Evolutionary conservation across 2,329 filamentous ascomycete genomes (phyloP), one percentile per base, ranked within the genome.

Genomic region (Stylonectria norvegica): DNA sequence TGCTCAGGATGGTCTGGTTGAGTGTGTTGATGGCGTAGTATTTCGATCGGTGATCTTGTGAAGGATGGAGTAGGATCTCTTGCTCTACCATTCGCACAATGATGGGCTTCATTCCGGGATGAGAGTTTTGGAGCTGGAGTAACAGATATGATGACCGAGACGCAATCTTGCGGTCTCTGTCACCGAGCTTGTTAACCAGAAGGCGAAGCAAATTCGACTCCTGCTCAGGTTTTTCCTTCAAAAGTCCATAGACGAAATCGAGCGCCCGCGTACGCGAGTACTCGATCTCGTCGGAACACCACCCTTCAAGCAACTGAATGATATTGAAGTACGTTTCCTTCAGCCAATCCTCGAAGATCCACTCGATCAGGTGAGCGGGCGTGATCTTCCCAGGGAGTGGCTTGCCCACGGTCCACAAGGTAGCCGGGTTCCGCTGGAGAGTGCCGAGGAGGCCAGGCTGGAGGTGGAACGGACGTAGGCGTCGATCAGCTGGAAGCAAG

Each of bases 1-100:
- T 78, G 63, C 87, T 95, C 35, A 98, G 68, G 35, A 97, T 90
- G 0, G 91, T 97, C 67, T 98, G 94, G 62, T 98, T 98, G 35
- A 98, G 74, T 0, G 93, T 97, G 62, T 96, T 96, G 62, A 95
- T 83, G 22, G 89, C 90, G 64, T 95, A 96, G 67, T 98, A 98
- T 61, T 88, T 94, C 28, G 91, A 88, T 54, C 94, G 86, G 23
- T 85, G 74, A 57, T 81, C 91, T 64, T 97, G 93, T 9, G 88
- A 86, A 0, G 90, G 87, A 37, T 89, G 81, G 60, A 96, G 85
- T 16, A 98, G 70, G 33, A 95, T 78, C 54, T 97, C 91, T 39
- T 86, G 83, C 64, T 98, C 91, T 30, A 98, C 82, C 8, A 83
- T 81, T 47, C 80, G 83, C 51, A 96, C 82, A 50, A 98, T 85